phyloP scores from a whole-genome alignment of 441 rosid species.

The Euphorbia schlechtendalii region DNA sequence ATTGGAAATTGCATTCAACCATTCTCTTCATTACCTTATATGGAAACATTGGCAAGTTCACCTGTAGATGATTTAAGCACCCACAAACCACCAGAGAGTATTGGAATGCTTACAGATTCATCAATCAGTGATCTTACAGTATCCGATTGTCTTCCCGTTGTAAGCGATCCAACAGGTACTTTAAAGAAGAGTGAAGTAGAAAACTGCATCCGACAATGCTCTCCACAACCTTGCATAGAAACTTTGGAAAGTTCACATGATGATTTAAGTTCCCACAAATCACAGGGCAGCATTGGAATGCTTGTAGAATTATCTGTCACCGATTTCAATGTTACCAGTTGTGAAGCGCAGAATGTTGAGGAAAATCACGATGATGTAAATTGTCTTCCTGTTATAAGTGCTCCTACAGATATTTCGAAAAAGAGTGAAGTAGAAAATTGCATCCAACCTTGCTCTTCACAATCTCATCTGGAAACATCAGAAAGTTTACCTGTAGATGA shows the following conservation, averaged over 20 bases:
- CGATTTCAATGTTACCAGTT: constrained; percentile 3
- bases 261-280: constrained; percentile 11
- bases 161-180: too few species aligned
- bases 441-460: constrained; percentile 17
- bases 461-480: constrained; percentile 17
- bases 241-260: not conserved
- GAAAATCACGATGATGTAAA: constrained; percentile 20
- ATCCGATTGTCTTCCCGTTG: too few species aligned
- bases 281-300: constrained; percentile 2
- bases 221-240: too few species aligned
- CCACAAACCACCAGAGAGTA: too few species aligned
- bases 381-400: constrained; percentile 24
- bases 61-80: too few species aligned
- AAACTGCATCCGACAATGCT: too few species aligned
- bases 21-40: too few species aligned
- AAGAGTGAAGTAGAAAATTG: constrained; percentile 16
- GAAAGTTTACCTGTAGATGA: constrained; percentile 22
- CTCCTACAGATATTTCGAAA: constrained; percentile 15
- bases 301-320: constrained; percentile 1
- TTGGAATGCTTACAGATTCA: too few species aligned
- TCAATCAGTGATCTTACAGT: too few species aligned
- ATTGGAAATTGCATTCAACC: too few species aligned
- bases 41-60: too few species aligned
- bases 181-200: too few species aligned
- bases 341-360: constrained; percentile 12